Evolutionary conservation across 495 filamentous ascomycete species (phyloP).

Genomic region (Sordaria brevicollis): DNA sequence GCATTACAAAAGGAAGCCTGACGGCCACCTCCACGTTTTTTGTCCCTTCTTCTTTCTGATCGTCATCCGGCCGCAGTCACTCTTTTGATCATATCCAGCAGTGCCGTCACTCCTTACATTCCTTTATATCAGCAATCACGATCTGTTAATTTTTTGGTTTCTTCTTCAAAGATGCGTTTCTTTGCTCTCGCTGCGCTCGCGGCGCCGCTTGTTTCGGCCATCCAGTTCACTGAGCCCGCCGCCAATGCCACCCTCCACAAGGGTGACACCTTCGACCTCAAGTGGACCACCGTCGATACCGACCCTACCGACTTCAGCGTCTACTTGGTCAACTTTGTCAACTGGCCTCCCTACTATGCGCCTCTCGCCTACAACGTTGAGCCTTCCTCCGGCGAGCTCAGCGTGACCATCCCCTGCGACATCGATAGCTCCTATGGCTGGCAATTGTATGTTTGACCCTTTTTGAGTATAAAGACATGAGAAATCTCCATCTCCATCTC

Average conservation of each 20-base stretch:
- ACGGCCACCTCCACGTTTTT: not conserved
- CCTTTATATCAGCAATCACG: not conserved
- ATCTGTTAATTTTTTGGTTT: not conserved
- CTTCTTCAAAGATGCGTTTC: slow-evolving; percentile 14
- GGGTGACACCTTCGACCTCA: slow-evolving; percentile 24
- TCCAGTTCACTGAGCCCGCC: slow-evolving; percentile 15
- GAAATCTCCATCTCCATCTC: too few relatives aligned
- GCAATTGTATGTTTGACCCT: slow-evolving; percentile 25
- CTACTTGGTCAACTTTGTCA: slow-evolving; percentile 41
- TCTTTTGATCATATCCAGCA: not conserved
- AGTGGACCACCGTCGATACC: slow-evolving; percentile 37
- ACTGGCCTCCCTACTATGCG: slow-evolving; percentile 35
- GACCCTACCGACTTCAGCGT: slow-evolving; percentile 33
- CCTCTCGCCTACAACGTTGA: slow-evolving; percentile 27
- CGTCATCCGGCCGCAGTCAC: not conserved
- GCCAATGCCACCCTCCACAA: slow-evolving; percentile 27
- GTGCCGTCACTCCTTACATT: not conserved
- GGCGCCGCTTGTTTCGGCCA: slow-evolving; percentile 23
- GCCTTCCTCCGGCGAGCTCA: slow-evolving; percentile 16
- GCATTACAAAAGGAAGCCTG: not conserved
- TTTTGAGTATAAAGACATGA: not conserved
- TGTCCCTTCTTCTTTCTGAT: slow-evolving; percentile 1
- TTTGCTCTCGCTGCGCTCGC: slow-evolving; percentile 16
- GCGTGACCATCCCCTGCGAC: slow-evolving; percentile 33
- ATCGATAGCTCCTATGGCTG: slow-evolving; percentile 30